Conservation (phyloP, 2,329 filamentous ascomycete species). For the Sporothrix pallida region DNA sequence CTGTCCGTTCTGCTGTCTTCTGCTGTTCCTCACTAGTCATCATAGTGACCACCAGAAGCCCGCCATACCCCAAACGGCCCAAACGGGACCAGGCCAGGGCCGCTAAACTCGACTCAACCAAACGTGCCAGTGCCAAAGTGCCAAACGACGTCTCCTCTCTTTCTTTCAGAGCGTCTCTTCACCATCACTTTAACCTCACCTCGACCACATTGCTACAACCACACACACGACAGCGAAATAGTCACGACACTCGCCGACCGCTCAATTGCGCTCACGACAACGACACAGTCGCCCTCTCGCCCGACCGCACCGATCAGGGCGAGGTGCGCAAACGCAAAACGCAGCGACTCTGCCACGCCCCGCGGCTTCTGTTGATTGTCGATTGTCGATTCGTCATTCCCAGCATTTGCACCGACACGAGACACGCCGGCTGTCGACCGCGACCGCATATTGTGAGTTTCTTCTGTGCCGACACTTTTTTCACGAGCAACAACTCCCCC, state of each 20-base stretch:
- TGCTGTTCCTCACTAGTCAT: not conserved
- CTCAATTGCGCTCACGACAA: not conserved
- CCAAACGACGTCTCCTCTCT: conserved; percentile 17
- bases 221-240: not conserved
- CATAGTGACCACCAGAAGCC: too few species aligned
- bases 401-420: too few species aligned
- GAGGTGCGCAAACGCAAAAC: not conserved
- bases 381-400: too few species aligned
- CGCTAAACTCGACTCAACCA: not conserved
- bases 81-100: not conserved
- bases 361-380: too few species aligned
- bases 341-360: too few species aligned
- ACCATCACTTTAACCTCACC: not conserved
- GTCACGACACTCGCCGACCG: not conserved
- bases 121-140: not conserved
- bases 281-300: not conserved
- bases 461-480: too few species aligned
- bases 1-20: too few species aligned
- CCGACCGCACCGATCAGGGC: not conserved
- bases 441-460: too few species aligned
- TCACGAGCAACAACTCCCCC: too few species aligned
- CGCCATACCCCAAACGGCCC: not conserved
- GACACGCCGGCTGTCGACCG: too few species aligned
- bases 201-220: not conserved
- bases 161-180: not conserved